phyloP scores from a whole-genome alignment of 352 stramenopile species.

The Globisporangium ultimum region DNA sequence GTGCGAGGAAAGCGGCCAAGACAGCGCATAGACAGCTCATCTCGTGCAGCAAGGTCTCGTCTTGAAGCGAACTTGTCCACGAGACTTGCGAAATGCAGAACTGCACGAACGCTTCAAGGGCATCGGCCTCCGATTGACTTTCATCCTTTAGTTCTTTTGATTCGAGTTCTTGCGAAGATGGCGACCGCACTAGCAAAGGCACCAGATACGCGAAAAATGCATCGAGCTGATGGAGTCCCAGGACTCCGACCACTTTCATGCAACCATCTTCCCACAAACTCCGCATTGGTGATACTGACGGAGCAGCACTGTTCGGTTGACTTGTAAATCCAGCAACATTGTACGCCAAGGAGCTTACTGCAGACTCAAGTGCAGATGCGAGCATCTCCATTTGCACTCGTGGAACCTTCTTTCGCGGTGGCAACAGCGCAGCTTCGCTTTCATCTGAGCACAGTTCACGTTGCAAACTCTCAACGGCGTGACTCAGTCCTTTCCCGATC shows the following conservation, averaged over 20 bases:
- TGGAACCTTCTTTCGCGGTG: not conserved
- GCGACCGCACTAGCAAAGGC: not conserved
- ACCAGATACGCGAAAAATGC: conserved; percentile 14
- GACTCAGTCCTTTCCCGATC: conserved; percentile 2
- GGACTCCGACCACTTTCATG: conserved; percentile 4
- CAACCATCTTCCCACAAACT: conserved; percentile 7
- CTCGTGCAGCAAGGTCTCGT: conserved; percentile 3
- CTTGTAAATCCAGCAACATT: not conserved
- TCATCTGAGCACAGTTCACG: not conserved
- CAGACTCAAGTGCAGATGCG: not conserved
- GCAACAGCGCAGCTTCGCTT: not conserved
- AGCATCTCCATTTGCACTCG: not conserved
- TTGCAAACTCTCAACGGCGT: conserved; percentile 3
- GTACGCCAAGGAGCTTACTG: not conserved
- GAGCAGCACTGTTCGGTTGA: not conserved
- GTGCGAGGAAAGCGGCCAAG: conserved; percentile 4
- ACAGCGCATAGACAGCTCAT: conserved; percentile 10
- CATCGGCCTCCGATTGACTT: not conserved
- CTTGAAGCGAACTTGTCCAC: not conserved
- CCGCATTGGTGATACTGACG: not conserved
- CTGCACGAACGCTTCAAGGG: not conserved
- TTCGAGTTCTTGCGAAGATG: not conserved
- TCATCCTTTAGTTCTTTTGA: not conserved
- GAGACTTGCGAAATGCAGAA: conserved; percentile 7
- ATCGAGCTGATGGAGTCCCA: conserved; percentile 2